Conservation (phyloP, 2,329 filamentous ascomycete genomes). For the Diaporthe sp. region DNA sequence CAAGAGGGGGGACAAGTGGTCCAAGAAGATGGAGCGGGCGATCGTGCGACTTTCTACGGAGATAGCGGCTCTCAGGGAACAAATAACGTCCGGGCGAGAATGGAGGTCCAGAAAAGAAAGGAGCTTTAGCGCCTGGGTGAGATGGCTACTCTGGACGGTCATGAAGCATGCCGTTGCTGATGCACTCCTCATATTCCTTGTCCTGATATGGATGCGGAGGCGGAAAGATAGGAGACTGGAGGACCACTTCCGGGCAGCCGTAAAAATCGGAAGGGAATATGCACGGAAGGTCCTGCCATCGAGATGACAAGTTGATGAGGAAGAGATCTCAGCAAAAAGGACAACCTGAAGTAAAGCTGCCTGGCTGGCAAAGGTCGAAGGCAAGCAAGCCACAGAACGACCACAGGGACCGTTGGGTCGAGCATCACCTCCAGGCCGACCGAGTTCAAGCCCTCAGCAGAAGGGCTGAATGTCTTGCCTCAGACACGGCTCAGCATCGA, state of each 20-base stretch:
- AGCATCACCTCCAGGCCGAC: neutral
- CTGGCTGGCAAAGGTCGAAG: neutral
- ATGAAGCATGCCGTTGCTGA: constrained; percentile 83
- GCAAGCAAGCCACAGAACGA: neutral
- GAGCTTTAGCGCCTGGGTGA: constrained; percentile 76
- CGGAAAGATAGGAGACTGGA: constrained; percentile 79
- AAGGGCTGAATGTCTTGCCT: neutral
- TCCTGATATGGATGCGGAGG: constrained; percentile 79
- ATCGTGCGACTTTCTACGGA: constrained; percentile 92
- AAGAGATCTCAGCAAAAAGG: neutral
- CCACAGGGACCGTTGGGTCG: neutral
- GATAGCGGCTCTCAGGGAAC: constrained; percentile 90
- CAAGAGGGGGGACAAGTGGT: constrained; percentile 73
- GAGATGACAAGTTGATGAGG: constrained; percentile 54
- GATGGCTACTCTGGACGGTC: constrained; percentile 77
- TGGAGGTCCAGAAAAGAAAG: constrained; percentile 75
- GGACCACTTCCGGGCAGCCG: constrained; percentile 76
- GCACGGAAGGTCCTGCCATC: constrained; percentile 69
- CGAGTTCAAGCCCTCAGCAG: neutral
- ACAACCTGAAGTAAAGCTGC: neutral
- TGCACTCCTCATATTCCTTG: constrained; percentile 71
- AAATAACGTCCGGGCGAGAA: constrained; percentile 83
- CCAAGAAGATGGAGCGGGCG: constrained; percentile 84
- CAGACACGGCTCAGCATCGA: neutral
- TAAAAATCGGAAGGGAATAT: constrained; percentile 71